Base-by-base conservation (phyloP, 495 filamentous ascomycete genomes). In the Evansstolkia leycettana region DNA sequence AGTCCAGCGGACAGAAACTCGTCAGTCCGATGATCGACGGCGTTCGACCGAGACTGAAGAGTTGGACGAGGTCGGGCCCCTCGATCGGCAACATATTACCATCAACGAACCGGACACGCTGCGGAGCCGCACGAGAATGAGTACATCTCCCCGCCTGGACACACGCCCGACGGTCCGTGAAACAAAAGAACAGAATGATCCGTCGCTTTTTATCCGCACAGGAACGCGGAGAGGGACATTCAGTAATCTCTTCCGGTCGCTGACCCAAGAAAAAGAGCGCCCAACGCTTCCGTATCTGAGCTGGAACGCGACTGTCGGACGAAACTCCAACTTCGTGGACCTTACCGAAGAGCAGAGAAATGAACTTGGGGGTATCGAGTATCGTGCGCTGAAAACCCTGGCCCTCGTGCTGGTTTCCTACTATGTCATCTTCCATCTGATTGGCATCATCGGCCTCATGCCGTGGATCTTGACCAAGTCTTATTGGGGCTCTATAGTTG, bases 301-400 rank as follows among this genome's bases (percentile, higher is more conserved):
- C 52, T 96, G 84, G 76, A 75, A 87, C 52, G 84, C 90, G 4
- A 98, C 90, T 0, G 64, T 94, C 25, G 90, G 83, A 12, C 72
- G 90, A 27, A 96, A 96, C 51, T 94, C 88, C 17, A 77, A 80
- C 12, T 98, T 98, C 43, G 67, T 90, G 5, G 83, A 87, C 52
- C 58, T 96, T 33, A 84, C 78, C 0, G 82, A 92, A 52, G 84
- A 84, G 39, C 88, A 96, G 56, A 70, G 87, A 32, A 84, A 96
- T 44, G 89, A 96, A 50, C 65, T 96, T 9, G 88, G 88, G 2
- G 88, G 88, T 9, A 94, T 95, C 30, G 88, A 96, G 58, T 96
- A 96, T 49, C 75, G 89, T 6, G 80, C 87, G 0, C 58, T 95
- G 28, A 94, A 94, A 54, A 84, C 84, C 5, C 54, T 96, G 24